These are phyloP conservation scores for Jatropha curcas DNA, from an alignment of 345 rosid genomes.

Conservation along the genomic window DNA sequence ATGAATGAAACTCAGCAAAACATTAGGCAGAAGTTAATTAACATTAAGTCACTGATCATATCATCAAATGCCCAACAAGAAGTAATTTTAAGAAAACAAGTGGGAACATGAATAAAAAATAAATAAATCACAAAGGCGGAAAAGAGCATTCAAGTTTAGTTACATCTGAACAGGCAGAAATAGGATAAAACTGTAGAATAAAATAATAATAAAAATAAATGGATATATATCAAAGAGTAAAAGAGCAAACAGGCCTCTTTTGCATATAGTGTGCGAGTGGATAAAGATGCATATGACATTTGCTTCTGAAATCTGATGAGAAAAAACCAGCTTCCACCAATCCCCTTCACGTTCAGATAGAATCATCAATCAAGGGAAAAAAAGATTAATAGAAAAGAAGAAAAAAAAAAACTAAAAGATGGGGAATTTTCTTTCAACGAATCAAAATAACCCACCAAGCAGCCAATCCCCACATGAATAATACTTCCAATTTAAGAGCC, in stretches of 20 bases:
- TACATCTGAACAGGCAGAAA: constrained; percentile 33
- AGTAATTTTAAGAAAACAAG: neutral
- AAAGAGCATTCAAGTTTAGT: constrained; percentile 7
- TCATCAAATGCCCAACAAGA: neutral
- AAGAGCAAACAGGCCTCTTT: constrained; percentile 22
- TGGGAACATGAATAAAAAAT: neutral
- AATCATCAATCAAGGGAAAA: neutral
- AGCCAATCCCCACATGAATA: neutral
- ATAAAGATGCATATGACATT: constrained; percentile 42
- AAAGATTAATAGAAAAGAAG: neutral
- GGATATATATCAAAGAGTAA: constrained; percentile 3
- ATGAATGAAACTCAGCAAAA: neutral
- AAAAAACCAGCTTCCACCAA: constrained; percentile 38
- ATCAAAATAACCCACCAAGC: constrained; percentile 29
- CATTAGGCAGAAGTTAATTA: neutral
- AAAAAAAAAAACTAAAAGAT: constrained; percentile 18
- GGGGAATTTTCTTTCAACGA: constrained; percentile 29
- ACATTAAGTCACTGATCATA: neutral
- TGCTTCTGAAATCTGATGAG: constrained; percentile 27
- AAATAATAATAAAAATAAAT: constrained; percentile 7
- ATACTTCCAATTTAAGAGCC: neutral
- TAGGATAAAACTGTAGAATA: constrained; percentile 18
- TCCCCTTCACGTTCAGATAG: constrained; percentile 30
- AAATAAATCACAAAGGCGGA: neutral
- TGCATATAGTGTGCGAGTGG: constrained; percentile 21